Percentiles rank a stretch among this genome's conserved stretches.
Conservation (phyloP, 192 early-diverging fungal species). For the Coemansia sp. region DNA sequence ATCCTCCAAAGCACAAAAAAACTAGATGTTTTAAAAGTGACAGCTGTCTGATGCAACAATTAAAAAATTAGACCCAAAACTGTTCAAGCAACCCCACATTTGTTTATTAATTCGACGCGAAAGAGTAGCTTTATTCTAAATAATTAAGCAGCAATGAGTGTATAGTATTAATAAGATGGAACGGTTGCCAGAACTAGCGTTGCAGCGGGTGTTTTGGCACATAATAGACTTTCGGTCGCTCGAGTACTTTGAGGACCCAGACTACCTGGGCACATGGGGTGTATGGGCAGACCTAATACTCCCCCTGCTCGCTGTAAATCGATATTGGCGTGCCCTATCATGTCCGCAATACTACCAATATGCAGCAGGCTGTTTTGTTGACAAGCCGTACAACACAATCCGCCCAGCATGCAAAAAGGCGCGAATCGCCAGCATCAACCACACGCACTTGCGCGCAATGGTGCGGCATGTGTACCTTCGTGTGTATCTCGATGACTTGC, state of each 20-base stretch:
- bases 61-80: no score
- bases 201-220: background rate
- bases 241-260: conserved; percentile 7
- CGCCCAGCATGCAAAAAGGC: background rate
- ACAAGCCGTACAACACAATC: background rate
- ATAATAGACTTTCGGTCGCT: background rate
- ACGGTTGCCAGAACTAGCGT: background rate
- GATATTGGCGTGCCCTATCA: background rate
- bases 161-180: background rate
- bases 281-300: background rate
- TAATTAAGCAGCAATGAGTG: no score
- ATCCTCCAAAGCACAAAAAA: no score
- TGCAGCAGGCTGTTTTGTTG: background rate
- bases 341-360: conserved; percentile 8
- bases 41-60: no score
- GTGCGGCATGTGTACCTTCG: background rate
- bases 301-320: background rate
- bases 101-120: no score
- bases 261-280: background rate
- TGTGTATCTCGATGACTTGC: background rate
- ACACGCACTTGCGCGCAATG: background rate
- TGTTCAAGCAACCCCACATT: no score
- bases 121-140: no score
- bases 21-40: no score
- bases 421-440: background rate